phyloP scores from a whole-genome alignment of 176 grass and related monocot species.

The Musa beccarii region DNA sequence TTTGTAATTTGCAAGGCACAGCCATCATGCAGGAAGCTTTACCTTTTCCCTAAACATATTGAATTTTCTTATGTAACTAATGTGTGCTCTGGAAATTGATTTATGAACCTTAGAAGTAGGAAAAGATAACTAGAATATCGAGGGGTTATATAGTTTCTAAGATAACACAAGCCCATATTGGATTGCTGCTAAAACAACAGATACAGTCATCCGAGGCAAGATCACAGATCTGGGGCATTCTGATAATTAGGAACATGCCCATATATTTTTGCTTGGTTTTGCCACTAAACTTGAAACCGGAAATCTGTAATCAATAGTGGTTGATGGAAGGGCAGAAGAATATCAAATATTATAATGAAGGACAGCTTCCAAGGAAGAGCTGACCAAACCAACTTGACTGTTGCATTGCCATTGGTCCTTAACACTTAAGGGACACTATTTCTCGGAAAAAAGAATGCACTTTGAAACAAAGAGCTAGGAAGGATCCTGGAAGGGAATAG shows the following conservation, averaged over 20 bases:
- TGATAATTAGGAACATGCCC: too few species aligned
- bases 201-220: too few species aligned
- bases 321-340: too few species aligned
- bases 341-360: too few species aligned
- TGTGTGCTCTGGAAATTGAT: not conserved
- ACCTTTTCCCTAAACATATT: not conserved
- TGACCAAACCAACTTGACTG: not conserved
- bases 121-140: not conserved
- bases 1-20: too few species aligned
- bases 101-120: not conserved
- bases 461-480: not conserved
- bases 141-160: too few species aligned
- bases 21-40: not conserved
- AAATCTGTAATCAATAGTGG: too few species aligned
- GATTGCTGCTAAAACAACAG: too few species aligned
- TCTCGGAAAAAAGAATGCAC: not conserved
- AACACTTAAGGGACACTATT: not conserved
- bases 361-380: not conserved
- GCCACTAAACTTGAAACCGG: too few species aligned
- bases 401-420: not conserved
- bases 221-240: too few species aligned
- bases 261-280: too few species aligned
- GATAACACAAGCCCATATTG: too few species aligned
- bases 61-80: not conserved
- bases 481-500: not conserved